phyloP scores from a whole-genome alignment of 2,329 filamentous ascomycete species.

The Fusarium fracticaudum region DNA sequence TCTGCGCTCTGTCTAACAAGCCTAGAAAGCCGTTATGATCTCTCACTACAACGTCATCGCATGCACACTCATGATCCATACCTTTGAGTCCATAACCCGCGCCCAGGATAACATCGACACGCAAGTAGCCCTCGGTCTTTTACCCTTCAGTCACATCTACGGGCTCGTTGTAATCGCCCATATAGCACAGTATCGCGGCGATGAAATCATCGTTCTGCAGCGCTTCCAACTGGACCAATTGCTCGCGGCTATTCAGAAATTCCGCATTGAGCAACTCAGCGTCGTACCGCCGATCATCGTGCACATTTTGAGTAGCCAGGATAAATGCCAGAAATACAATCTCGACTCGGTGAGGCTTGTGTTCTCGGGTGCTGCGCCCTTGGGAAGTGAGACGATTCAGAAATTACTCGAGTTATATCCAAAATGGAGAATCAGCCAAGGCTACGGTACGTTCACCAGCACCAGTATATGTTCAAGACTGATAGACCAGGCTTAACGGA shows the following conservation, averaged over 20 bases:
- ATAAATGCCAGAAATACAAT: constrained; percentile 23
- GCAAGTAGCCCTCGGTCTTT: constrained; percentile 68
- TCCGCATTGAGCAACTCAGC: constrained; percentile 28
- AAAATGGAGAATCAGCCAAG: constrained; percentile 73
- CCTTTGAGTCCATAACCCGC: constrained; percentile 51
- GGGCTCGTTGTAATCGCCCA: constrained; percentile 77
- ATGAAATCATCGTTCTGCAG: constrained; percentile 75
- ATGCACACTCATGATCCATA: constrained; percentile 71
- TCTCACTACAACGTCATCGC: constrained; percentile 82
- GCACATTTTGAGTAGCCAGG: constrained; percentile 6
- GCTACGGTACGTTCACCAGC: constrained; percentile 66
- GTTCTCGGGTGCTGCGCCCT: constrained; percentile 66
- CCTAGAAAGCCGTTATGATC: constrained; percentile 84
- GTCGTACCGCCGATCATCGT: constrained; percentile 33
- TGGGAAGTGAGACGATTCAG: constrained; percentile 74
- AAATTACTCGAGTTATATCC: constrained; percentile 72
- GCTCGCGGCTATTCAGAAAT: constrained; percentile 49
- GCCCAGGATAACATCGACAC: constrained; percentile 51
- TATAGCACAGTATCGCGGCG: constrained; percentile 73
- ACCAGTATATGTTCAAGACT: not conserved
- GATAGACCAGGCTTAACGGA: constrained; percentile 71
- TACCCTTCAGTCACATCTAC: constrained; percentile 87
- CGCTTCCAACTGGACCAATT: constrained; percentile 77
- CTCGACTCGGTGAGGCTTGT: constrained; percentile 24
- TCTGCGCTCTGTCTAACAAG: not conserved